Percentiles rank a stretch among this genome's conserved stretches.
phyloP scores from a whole-genome alignment of 768 basidiomycete genomes.

The Tephrocybe sp. region DNA sequence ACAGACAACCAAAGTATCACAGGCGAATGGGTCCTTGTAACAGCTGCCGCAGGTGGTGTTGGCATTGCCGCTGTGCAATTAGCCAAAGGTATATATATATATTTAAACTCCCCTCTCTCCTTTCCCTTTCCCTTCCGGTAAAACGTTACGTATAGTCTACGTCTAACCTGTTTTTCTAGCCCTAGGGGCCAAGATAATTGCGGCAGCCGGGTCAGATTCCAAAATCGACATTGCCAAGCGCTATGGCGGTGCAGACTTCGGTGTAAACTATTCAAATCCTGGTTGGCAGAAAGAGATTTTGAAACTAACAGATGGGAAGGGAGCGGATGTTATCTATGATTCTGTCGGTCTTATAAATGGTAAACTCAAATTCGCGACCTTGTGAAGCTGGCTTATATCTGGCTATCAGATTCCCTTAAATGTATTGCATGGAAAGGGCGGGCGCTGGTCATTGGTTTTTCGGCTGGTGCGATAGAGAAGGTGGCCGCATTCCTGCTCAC shows the following conservation, averaged over 20 bases:
- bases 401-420: conserved; percentile 70
- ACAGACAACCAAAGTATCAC: no score
- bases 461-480: conserved; percentile 82
- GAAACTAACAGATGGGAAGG: conserved; percentile 78
- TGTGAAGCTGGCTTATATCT: background rate
- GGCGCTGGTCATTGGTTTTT: conserved; percentile 90
- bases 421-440: conserved; percentile 96
- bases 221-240: conserved; percentile 81
- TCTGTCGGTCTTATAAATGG: conserved; percentile 81
- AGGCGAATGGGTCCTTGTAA: conserved; percentile 93
- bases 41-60: conserved; percentile 95
- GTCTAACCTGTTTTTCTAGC: no score
- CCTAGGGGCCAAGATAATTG: conserved; percentile 92
- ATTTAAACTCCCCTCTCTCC: conserved; percentile 3
- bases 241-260: conserved; percentile 81
- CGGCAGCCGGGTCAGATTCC: conserved; percentile 76
- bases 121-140: no score
- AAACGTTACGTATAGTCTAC: no score
- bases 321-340: conserved; percentile 86
- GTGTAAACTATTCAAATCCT: conserved; percentile 72
- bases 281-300: conserved; percentile 93
- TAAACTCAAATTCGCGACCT: conserved; percentile 20
- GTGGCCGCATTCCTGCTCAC: conserved; percentile 30
- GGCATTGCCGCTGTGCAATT: conserved; percentile 91
- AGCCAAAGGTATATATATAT: conserved; percentile 92